These are phyloP conservation scores for Acephala macrosclerotiorum DNA, from an alignment of 2,329 filamentous ascomycete genomes.

Conservation along the genomic window DNA sequence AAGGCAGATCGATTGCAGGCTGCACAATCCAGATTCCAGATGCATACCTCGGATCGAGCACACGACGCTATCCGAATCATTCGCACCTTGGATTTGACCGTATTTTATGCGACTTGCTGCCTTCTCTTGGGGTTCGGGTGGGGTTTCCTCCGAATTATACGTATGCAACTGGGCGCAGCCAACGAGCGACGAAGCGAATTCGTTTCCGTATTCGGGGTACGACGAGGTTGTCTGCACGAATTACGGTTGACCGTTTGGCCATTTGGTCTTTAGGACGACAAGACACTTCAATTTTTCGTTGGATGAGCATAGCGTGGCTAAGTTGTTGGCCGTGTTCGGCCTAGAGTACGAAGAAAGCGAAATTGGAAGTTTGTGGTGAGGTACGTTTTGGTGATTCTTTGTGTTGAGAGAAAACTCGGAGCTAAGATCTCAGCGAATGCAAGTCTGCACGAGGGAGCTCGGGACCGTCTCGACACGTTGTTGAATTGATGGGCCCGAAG, in stretches of 20 bases:
- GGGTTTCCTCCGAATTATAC: slow-evolving; percentile 2
- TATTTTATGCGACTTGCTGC: neutral
- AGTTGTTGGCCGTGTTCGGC: neutral
- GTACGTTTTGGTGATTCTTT: neutral
- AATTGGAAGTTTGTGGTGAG: neutral
- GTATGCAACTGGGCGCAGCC: neutral
- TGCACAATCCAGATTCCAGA: neutral
- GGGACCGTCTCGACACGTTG: neutral
- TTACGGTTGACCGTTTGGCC: neutral
- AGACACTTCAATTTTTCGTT: neutral
- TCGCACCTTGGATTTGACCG: neutral
- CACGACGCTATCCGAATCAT: neutral
- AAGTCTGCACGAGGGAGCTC: neutral
- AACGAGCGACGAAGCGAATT: neutral
- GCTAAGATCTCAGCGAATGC: slow-evolving; percentile 1
- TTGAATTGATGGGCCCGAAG: neutral
- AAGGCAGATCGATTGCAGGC: neutral
- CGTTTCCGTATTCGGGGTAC: slow-evolving; percentile 11
- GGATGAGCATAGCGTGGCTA: neutral
- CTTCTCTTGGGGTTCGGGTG: neutral
- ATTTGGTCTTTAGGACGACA: neutral
- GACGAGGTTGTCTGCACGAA: neutral
- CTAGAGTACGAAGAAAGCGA: neutral
- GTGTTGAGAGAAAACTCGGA: neutral
- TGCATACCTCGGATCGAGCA: neutral